Evolutionary conservation across 2,329 filamentous ascomycete genomes (phyloP).

Genomic region (Claviceps purpurea): DNA sequence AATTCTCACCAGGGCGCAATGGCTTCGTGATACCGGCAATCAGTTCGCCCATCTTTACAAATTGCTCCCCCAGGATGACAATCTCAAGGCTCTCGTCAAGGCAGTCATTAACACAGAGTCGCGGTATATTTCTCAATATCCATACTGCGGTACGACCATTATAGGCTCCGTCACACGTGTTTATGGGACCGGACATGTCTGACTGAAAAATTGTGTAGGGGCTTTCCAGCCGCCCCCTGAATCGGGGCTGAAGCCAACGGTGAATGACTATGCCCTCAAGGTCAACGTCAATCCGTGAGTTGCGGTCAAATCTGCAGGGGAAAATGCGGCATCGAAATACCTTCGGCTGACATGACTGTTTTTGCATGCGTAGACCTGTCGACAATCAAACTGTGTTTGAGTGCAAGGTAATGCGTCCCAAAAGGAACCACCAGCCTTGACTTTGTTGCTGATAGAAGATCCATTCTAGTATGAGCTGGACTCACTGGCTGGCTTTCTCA

Average conservation of each 20-base stretch:
- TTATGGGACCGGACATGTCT: neutral
- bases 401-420: constrained; percentile 13
- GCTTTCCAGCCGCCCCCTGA: constrained; percentile 77
- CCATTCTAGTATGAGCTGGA: constrained; percentile 64
- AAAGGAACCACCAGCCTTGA: neutral
- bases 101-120: constrained; percentile 61
- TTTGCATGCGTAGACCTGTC: constrained; percentile 8
- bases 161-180: neutral
- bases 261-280: constrained; percentile 13
- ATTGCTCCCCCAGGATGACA: constrained; percentile 40
- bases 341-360: neutral
- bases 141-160: constrained; percentile 47
- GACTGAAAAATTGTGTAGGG: constrained; percentile 30
- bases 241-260: constrained; percentile 32
- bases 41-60: constrained; percentile 58
- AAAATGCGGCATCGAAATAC: neutral
- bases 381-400: constrained; percentile 15
- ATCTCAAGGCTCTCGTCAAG: constrained; percentile 53
- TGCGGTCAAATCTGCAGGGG: neutral
- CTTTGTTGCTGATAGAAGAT: neutral
- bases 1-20: constrained; percentile 25
- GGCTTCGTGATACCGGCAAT: constrained; percentile 73
- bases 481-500: constrained; percentile 75
- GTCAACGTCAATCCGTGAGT: constrained; percentile 14
- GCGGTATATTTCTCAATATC: constrained; percentile 52